Evolutionary conservation across 768 basidiomycete genomes (phyloP).

Genomic region (Leccinum subgranulosum): DNA sequence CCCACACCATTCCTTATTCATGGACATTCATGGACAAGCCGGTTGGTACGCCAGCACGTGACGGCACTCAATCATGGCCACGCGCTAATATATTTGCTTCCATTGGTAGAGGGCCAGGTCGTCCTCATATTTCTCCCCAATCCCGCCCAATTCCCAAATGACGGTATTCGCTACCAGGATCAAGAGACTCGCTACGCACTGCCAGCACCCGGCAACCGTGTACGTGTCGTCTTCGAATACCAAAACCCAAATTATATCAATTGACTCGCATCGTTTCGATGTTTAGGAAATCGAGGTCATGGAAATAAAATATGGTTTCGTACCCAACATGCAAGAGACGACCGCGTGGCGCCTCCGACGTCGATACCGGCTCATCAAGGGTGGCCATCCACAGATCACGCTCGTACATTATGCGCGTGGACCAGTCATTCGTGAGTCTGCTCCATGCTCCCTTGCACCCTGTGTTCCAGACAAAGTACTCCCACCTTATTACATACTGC

Average conservation of each 20-base stretch:
- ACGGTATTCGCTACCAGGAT: conserved; percentile 77
- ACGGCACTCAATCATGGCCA: neutral
- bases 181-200: conserved; percentile 56
- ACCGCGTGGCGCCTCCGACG: conserved; percentile 67
- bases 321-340: conserved; percentile 61
- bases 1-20: conserved; percentile 57
- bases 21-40: conserved; percentile 83
- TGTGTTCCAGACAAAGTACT: conserved; percentile 20
- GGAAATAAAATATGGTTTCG: conserved; percentile 73
- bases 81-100: neutral
- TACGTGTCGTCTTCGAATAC: conserved; percentile 33
- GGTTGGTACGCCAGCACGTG: conserved; percentile 42
- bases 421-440: conserved; percentile 54
- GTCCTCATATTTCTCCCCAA: conserved; percentile 63
- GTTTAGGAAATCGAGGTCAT: conserved; percentile 71
- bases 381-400: conserved; percentile 69
- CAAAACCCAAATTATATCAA: neutral
- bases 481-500: conserved; percentile 7
- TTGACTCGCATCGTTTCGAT: neutral
- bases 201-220: conserved; percentile 52
- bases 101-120: conserved; percentile 55
- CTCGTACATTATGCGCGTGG: conserved; percentile 77
- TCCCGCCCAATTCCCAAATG: conserved; percentile 61
- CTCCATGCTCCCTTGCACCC: neutral
- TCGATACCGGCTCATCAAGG: conserved; percentile 69